These are phyloP conservation scores for Pseudogymnoascus sp. DNA, from an alignment of 2,329 filamentous ascomycete species.

Conservation along the genomic window DNA sequence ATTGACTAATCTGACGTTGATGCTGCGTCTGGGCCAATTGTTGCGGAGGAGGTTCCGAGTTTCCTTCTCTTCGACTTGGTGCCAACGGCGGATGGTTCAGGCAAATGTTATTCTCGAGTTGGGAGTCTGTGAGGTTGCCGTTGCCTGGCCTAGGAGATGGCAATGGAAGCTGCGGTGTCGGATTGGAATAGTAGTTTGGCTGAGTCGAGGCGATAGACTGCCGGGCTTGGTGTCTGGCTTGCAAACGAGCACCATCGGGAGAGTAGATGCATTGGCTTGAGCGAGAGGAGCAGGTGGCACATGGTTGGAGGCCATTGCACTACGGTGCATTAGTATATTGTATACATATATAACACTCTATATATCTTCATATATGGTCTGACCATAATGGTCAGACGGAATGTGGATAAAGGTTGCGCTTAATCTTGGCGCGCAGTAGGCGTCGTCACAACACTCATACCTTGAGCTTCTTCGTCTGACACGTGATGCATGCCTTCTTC, in stretches of 20 bases:
- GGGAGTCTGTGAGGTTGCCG: conserved; percentile 19
- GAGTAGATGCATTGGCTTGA: conserved; percentile 9
- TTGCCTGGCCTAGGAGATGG: neutral
- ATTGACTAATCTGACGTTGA: neutral
- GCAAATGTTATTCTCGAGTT: neutral
- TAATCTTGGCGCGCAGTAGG: neutral
- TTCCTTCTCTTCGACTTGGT: neutral
- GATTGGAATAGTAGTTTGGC: neutral
- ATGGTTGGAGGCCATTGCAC: conserved; percentile 14
- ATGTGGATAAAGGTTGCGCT: neutral
- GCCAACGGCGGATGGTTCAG: neutral
- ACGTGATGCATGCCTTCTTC: neutral
- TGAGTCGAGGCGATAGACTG: neutral
- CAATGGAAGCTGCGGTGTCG: neutral
- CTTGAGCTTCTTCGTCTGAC: neutral
- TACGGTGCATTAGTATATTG: neutral
- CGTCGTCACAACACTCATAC: neutral
- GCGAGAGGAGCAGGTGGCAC: conserved; percentile 11
- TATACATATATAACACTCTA: neutral
- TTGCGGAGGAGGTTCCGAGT: neutral
- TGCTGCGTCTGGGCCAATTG: neutral
- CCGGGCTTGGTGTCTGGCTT: neutral
- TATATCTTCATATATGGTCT: neutral
- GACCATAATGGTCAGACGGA: neutral
- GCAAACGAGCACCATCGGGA: neutral